Evolutionary conservation across 306 rosid genomes (phyloP).

Genomic region (Purshia tridentata): DNA sequence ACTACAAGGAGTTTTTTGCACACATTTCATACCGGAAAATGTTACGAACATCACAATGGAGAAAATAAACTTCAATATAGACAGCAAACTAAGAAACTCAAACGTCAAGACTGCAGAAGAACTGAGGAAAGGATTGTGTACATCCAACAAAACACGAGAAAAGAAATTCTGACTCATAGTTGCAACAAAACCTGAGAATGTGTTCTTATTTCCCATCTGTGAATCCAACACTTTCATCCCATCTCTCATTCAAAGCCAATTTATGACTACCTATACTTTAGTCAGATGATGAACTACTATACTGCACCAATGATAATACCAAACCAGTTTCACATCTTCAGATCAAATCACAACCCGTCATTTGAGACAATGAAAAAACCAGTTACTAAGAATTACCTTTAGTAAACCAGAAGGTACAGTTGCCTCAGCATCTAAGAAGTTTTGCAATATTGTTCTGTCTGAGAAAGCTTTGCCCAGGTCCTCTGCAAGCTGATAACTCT

Average conservation of each 20-base stretch:
- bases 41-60: neutral
- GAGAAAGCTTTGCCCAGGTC: constrained; percentile 93
- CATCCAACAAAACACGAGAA: neutral
- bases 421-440: constrained; percentile 60
- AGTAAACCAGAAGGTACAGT: constrained; percentile 49
- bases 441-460: constrained; percentile 59
- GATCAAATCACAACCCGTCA: neutral
- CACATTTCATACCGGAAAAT: neutral
- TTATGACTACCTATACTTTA: neutral
- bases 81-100: neutral
- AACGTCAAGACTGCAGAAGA: neutral
- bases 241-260: neutral
- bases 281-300: neutral
- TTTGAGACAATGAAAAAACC: neutral
- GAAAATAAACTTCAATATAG: neutral
- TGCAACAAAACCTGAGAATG: neutral
- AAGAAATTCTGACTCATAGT: neutral
- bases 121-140: neutral
- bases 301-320: neutral
- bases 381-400: constrained; percentile 52
- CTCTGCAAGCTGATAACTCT: constrained; percentile 85
- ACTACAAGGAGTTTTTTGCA: neutral
- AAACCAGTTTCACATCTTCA: neutral
- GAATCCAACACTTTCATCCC: neutral
- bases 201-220: neutral